phyloP scores from a whole-genome alignment of 371 early-diverging fungal species.

The Mortierella sp. region DNA sequence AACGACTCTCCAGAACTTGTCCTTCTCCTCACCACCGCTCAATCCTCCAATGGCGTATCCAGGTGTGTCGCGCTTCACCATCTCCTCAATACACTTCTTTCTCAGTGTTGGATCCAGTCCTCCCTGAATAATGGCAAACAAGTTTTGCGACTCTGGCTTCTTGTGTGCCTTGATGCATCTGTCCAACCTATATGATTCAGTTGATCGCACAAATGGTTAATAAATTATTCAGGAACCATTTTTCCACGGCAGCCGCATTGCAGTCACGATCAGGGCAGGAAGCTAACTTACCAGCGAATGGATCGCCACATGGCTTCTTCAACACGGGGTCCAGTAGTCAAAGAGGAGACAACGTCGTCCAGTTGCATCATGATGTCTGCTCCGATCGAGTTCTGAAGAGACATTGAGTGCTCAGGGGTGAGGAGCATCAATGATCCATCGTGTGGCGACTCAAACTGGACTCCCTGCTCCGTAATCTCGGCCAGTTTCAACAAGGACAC shows the following conservation, averaged over 20 bases:
- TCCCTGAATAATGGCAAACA: slow-evolving; percentile 98
- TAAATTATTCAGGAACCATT: no score
- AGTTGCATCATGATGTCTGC: slow-evolving; percentile 99
- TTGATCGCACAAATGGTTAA: background rate
- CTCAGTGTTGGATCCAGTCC: slow-evolving; percentile 86
- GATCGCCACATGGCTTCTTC: slow-evolving; percentile 96
- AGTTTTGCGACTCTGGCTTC: slow-evolving; percentile 82
- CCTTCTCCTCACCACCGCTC: slow-evolving; percentile 96
- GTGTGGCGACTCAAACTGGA: slow-evolving; percentile 90
- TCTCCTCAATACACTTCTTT: slow-evolving; percentile 85
- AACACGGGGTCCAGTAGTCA: slow-evolving; percentile 85
- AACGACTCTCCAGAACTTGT: slow-evolving; percentile 93
- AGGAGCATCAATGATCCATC: slow-evolving; percentile 87
- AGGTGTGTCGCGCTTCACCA: slow-evolving; percentile 89
- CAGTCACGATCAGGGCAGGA: no score
- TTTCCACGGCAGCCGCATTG: no score
- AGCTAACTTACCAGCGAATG: slow-evolving; percentile 81
- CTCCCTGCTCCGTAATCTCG: slow-evolving; percentile 93
- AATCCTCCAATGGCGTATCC: slow-evolving; percentile 98
- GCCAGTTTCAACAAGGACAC: slow-evolving; percentile 90
- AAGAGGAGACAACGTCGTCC: slow-evolving; percentile 96
- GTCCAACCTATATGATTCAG: slow-evolving; percentile 70
- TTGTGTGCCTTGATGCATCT: slow-evolving; percentile 89
- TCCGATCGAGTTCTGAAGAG: slow-evolving; percentile 94
- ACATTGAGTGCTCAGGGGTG: slow-evolving; percentile 97